Evolutionary conservation across 140 eudicot genomes (phyloP).

Genomic region (Oenanthe javanica): DNA sequence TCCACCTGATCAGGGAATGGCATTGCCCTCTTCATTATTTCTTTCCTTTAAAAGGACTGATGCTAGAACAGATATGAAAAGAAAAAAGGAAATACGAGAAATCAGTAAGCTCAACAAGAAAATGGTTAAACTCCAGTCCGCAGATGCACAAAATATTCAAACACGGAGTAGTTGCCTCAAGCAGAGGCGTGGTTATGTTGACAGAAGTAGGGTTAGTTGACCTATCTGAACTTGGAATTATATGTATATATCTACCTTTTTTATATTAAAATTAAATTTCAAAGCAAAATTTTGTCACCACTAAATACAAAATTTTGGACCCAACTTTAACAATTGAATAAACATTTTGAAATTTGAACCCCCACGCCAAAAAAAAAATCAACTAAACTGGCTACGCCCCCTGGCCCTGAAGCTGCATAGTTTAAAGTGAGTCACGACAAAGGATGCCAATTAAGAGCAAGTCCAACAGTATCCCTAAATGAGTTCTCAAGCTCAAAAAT

Average conservation of each 20-base stretch:
- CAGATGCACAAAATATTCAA: too few relatives aligned
- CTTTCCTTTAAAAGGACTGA: neutral
- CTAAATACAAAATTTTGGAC: neutral
- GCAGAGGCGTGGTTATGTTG: neutral
- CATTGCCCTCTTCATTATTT: slow-evolving; percentile 30
- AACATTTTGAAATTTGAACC: neutral
- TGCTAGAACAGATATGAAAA: neutral
- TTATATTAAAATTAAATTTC: neutral
- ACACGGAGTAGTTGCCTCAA: neutral
- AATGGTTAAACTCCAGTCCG: neutral
- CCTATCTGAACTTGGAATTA: neutral
- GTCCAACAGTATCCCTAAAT: too few relatives aligned
- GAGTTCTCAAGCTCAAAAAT: too few relatives aligned
- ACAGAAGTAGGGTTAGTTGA: neutral
- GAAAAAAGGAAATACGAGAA: neutral
- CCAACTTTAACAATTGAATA: neutral
- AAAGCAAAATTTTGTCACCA: neutral
- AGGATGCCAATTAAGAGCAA: neutral
- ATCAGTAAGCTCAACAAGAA: neutral
- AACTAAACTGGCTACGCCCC: neutral
- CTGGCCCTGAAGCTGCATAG: neutral
- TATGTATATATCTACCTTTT: neutral
- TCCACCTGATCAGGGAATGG: slow-evolving; percentile 40
- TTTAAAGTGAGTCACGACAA: neutral
- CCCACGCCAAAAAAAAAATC: neutral